Conservation (phyloP, 345 rosid species). For the Brassica napus region Da-Ae NC_063442.1:39880001-39880500, state of each 20-base stretch:
- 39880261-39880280: constrained; percentile 44
- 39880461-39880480: constrained; percentile 72
- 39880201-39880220: constrained; percentile 47
- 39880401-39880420: constrained; percentile 60
- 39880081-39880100: constrained; percentile 72
- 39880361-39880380: constrained; percentile 66
- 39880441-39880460: constrained; percentile 44
- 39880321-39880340: constrained; percentile 66
- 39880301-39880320: constrained; percentile 51
- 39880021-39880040: constrained; percentile 64
- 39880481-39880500: constrained; percentile 59
- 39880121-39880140: constrained; percentile 78
- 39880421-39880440: constrained; percentile 73
- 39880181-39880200: constrained; percentile 50
- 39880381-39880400: constrained; percentile 63
- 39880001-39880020: constrained; percentile 61
- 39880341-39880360: constrained; percentile 84
- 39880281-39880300: constrained; percentile 51
- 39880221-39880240: constrained; percentile 75
- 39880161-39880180: constrained; percentile 56
- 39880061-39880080: constrained; percentile 81
- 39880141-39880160: constrained; percentile 84
- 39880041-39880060: constrained; percentile 66
- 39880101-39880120: constrained; percentile 63
- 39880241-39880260: constrained; percentile 63